Conservation (phyloP, 495 filamentous ascomycete species). For the Annulohypoxylon bovei region DNA sequence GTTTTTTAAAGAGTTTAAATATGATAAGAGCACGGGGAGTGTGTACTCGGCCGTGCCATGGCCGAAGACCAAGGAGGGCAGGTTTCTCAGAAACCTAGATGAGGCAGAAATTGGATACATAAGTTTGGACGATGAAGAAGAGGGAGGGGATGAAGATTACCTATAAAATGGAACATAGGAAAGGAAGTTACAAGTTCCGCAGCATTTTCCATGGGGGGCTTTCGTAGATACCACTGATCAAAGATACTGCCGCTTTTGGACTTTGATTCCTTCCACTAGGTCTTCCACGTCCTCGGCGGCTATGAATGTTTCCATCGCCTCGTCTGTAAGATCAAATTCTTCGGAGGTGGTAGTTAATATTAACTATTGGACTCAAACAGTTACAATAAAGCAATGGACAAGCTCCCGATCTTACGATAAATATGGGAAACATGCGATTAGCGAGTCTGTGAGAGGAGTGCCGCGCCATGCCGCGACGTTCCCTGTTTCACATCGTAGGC, state of each 20-base stretch:
- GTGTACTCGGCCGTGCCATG: neutral
- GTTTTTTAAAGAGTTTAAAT: neutral
- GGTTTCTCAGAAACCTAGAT: neutral
- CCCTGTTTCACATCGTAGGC: slow-evolving; percentile 32
- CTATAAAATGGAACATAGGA: too few relatives aligned
- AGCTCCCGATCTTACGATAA: slow-evolving; percentile 21
- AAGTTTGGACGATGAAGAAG: neutral
- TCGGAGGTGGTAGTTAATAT: too few relatives aligned
- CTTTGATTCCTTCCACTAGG: too few relatives aligned
- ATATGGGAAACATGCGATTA: slow-evolving; percentile 6
- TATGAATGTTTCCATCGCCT: too few relatives aligned
- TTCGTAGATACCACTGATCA: too few relatives aligned
- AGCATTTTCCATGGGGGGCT: too few relatives aligned
- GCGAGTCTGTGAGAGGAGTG: neutral
- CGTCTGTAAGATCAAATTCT: neutral
- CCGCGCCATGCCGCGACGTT: slow-evolving; percentile 24
- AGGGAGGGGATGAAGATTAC: too few relatives aligned
- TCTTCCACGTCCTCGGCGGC: too few relatives aligned
- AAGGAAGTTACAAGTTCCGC: too few relatives aligned
- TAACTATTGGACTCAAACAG: neutral
- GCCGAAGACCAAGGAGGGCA: neutral
- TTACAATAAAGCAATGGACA: neutral
- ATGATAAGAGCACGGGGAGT: neutral
- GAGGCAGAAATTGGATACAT: neutral
- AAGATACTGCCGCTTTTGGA: too few relatives aligned